Conservation (phyloP, 495 filamentous ascomycete genomes). For the Apodospora peruviana region DNA sequence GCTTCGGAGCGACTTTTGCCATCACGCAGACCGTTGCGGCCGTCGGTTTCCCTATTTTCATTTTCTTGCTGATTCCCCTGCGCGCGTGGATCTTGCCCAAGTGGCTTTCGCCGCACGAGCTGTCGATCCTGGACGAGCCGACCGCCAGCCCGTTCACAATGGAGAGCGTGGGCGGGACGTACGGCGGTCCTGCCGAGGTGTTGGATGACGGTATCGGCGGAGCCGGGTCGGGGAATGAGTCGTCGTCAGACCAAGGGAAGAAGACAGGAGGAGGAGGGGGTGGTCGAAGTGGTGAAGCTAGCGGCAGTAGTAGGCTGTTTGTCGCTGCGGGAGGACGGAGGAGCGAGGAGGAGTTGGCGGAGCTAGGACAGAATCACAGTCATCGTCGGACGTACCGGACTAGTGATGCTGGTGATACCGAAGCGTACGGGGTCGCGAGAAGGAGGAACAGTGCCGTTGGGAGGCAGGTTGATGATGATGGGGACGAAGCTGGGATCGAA, state of each 20-base stretch:
- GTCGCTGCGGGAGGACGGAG: slow-evolving; percentile 2
- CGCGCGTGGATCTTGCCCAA: slow-evolving; percentile 67
- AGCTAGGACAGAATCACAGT: slow-evolving; percentile 22
- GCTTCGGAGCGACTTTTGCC: slow-evolving; percentile 85
- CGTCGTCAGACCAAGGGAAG: background rate
- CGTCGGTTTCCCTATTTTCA: slow-evolving; percentile 88
- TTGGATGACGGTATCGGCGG: background rate
- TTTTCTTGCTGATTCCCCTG: slow-evolving; percentile 73
- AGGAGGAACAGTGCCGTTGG: background rate
- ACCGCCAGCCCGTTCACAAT: slow-evolving; percentile 82
- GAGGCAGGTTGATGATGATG: background rate
- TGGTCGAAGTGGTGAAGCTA: background rate
- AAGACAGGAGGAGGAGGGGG: background rate
- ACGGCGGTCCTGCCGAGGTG: slow-evolving; percentile 33
- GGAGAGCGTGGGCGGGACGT: slow-evolving; percentile 73
- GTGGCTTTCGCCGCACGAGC: slow-evolving; percentile 62
- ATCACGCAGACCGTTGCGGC: slow-evolving; percentile 93
- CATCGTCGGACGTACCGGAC: no score
- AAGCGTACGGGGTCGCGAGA: background rate
- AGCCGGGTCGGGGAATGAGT: slow-evolving; percentile 1
- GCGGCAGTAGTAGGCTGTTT: slow-evolving; percentile 1
- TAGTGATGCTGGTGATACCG: background rate
- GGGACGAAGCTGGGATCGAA: background rate
- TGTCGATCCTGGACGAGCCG: slow-evolving; percentile 67
- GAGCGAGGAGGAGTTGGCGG: slow-evolving; percentile 28